phyloP scores from a whole-genome alignment of 2,329 filamentous ascomycete genomes.

The Penicillium fuscoglaucum region DNA sequence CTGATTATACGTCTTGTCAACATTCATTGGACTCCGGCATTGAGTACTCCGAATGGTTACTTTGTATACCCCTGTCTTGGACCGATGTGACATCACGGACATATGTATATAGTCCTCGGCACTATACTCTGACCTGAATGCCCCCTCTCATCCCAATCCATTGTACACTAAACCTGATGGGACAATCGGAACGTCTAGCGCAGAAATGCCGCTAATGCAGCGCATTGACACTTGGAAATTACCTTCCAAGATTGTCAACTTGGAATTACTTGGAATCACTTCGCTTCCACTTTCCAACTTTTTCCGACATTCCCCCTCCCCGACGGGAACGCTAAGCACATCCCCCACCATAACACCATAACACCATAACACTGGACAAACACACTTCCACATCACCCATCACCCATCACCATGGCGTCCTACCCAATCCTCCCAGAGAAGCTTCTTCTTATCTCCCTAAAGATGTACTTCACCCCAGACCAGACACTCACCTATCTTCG shows the following conservation, averaged over 20 bases:
- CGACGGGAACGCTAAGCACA: neutral
- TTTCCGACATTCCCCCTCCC: neutral
- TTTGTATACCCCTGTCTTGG: neutral
- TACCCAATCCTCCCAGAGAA: conserved; percentile 40
- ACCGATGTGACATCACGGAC: neutral
- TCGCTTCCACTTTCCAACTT: neutral
- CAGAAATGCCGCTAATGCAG: conserved; percentile 1
- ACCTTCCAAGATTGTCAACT: neutral
- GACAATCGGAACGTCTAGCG: neutral
- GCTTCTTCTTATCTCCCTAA: conserved; percentile 42
- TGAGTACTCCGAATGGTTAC: conserved; percentile 2
- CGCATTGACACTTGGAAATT: neutral
- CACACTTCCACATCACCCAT: neutral
- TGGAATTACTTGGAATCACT: neutral
- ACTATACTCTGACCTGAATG: neutral
- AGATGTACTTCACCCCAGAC: conserved; percentile 41
- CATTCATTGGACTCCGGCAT: neutral
- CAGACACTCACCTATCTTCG: conserved; percentile 60
- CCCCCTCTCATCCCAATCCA: neutral
- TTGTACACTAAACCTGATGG: neutral
- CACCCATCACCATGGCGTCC: conserved; percentile 13
- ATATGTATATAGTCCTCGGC: neutral
- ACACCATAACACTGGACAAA: neutral
- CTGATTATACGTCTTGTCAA: neutral
- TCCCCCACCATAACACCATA: neutral